Evolutionary conservation across 805 yeast species (phyloP).

Genomic region (Barnettozyma populi): DNA sequence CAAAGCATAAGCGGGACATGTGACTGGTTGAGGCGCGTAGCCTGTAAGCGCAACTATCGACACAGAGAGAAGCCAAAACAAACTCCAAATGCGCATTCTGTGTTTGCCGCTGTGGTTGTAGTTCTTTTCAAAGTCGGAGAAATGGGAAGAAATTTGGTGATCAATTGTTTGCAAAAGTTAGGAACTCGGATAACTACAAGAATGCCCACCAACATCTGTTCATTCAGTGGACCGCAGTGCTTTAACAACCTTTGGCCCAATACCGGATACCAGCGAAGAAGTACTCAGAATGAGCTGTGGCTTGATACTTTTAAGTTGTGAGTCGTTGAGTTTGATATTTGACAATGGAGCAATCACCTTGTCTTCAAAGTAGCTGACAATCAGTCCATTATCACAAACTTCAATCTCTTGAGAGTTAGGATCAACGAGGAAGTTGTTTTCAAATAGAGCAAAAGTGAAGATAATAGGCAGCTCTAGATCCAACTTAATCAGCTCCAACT

Average conservation of each 20-base stretch:
- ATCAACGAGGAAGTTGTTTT: constrained; percentile 61
- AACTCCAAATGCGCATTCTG: background rate
- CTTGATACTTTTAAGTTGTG: constrained; percentile 49
- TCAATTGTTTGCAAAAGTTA: background rate
- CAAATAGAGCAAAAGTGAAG: constrained; percentile 72
- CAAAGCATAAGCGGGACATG: constrained; percentile 9
- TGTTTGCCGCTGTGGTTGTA: constrained; percentile 2
- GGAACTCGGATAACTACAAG: background rate
- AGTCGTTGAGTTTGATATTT: constrained; percentile 55
- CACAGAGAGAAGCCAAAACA: background rate
- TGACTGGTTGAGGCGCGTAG: constrained; percentile 11
- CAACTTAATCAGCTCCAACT: constrained; percentile 69
- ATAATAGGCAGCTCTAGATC: constrained; percentile 63
- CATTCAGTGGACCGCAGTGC: constrained; percentile 11
- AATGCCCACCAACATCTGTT: background rate
- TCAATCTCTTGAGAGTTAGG: constrained; percentile 88
- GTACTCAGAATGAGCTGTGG: constrained; percentile 45
- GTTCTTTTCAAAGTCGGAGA: background rate
- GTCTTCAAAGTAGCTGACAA: constrained; percentile 67
- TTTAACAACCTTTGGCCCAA: constrained; percentile 57
- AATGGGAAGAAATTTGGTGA: background rate
- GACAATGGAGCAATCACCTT: constrained; percentile 67
- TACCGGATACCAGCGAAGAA: constrained; percentile 48
- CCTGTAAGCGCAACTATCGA: background rate
- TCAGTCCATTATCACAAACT: constrained; percentile 78